Conservation (phyloP, 225 moss, liverwort and hornwort genomes). For the Straminergon stramineum region DNA sequence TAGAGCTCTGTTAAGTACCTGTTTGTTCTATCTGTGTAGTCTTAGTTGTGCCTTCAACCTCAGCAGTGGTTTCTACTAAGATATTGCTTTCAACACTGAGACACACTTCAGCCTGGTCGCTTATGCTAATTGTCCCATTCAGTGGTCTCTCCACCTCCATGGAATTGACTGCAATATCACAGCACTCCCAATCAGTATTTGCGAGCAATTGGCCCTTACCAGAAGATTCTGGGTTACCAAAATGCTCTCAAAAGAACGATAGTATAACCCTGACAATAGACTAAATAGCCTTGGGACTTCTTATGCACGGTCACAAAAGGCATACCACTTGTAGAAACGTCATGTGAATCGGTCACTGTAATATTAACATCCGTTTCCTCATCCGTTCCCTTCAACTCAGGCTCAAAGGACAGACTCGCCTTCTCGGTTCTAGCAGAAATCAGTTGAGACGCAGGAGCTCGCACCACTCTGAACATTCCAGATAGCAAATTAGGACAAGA, state of each 20-base stretch:
- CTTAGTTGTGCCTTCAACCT: not conserved
- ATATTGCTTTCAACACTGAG: not conserved
- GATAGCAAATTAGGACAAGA: not conserved
- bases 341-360: slow-evolving; percentile 1
- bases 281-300: not conserved
- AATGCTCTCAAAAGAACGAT: not conserved
- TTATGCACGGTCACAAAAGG: not conserved
- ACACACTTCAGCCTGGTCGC: not conserved
- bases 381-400: not conserved
- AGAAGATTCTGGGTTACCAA: not conserved
- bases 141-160: slow-evolving; percentile 16
- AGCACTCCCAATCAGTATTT: not conserved
- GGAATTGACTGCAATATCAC: slow-evolving; percentile 16
- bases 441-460: slow-evolving; percentile 61
- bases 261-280: not conserved
- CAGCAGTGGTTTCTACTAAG: not conserved
- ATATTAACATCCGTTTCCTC: not conserved
- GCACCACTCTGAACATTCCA: slow-evolving; percentile 54
- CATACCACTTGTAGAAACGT: slow-evolving; percentile 13
- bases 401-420: slow-evolving; percentile 2
- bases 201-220: not conserved
- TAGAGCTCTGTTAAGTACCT: not conserved
- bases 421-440: slow-evolving; percentile 39
- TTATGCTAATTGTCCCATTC: not conserved
- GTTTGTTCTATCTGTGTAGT: not conserved